These are phyloP conservation scores for Fusarium dlaminii DNA, from an alignment of 2,329 filamentous ascomycete genomes.

Conservation along the genomic window DNA sequence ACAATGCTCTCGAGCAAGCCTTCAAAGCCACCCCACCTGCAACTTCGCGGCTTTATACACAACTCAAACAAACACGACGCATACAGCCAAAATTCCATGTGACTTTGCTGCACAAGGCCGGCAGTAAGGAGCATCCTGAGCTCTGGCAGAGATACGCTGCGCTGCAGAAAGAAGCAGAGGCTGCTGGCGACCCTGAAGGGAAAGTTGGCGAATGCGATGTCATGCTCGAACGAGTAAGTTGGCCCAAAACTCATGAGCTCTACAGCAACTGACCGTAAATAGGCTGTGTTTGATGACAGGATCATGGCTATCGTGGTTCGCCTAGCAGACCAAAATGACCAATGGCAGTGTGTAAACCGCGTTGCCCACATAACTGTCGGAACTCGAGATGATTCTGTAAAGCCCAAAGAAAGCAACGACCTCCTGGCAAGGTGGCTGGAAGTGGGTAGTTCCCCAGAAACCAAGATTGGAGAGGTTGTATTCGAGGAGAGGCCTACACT, in stretches of 20 bases:
- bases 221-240: slow-evolving; percentile 67
- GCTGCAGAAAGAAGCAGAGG: slow-evolving; percentile 62
- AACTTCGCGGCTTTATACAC: slow-evolving; percentile 70
- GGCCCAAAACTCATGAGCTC: not conserved
- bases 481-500: slow-evolving; percentile 60
- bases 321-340: slow-evolving; percentile 64
- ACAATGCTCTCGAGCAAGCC: slow-evolving; percentile 70
- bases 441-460: slow-evolving; percentile 55
- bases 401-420: slow-evolving; percentile 95
- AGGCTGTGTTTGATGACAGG: slow-evolving; percentile 83
- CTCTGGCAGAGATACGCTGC: slow-evolving; percentile 79
- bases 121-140: slow-evolving; percentile 66
- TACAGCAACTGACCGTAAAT: slow-evolving; percentile 34
- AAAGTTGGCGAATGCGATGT: slow-evolving; percentile 70
- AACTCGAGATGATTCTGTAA: slow-evolving; percentile 77
- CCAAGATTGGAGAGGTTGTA: slow-evolving; percentile 58
- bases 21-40: slow-evolving; percentile 68
- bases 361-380: slow-evolving; percentile 91
- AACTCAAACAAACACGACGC: slow-evolving; percentile 77
- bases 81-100: slow-evolving; percentile 91
- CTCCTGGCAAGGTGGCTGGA: slow-evolving; percentile 80
- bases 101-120: slow-evolving; percentile 86
- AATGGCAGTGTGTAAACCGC: slow-evolving; percentile 77
- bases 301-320: slow-evolving; percentile 93
- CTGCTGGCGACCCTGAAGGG: slow-evolving; percentile 40